Evolutionary conservation across 2,329 filamentous ascomycete species (phyloP), one percentile per base, ranked within the genome.

Genomic region (Exophiala spinifera): DNA sequence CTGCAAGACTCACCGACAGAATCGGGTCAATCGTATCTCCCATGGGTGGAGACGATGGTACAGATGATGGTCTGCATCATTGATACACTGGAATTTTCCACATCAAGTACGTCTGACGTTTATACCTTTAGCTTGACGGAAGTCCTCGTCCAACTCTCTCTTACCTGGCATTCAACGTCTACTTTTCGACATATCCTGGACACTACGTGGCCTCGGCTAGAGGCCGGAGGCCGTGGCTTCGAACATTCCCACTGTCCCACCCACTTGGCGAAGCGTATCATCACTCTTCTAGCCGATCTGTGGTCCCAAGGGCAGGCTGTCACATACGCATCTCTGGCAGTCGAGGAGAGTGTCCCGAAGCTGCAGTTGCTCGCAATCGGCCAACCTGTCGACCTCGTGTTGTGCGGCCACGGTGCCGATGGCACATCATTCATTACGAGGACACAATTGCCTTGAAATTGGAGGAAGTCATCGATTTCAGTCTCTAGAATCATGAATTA

Each of bases 221-320:
- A 64, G 34, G 25, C 11, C 2, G 43, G 40, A 1, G 57, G 53
- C 11, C 51, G 59, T 31, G 63, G 63, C 4, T 64, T 54, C 40
- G 63, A 64, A 40, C 61, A 64, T 46, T 64, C 63, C 13, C 63
- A 64, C 46, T 60, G 59, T 20, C 63, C 63, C 1, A 64, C 63
- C 0, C 63, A 64, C 45, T 49, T 64, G 1, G 61, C 50, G 5
- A 64, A 64, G 49, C 50, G 62, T 3, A 58, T 62, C 34, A 62
- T 64, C 15, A 46, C 55, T 11, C 53, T 56, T 3, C 23, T 59
- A 17, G 57, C 59, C 4, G 45, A 49, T 25, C 23, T 4, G 23
- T 7, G 3, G 23, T 25, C 23, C 7, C 23, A 25, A 25, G 23
- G 23, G 7, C 23, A 7, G 23, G 23, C 23, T 15, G 20, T 45